Evolutionary conservation across 2,329 filamentous ascomycete species (phyloP), one percentile per base, ranked within the genome.

Genomic region (Boeremia exigua): DNA sequence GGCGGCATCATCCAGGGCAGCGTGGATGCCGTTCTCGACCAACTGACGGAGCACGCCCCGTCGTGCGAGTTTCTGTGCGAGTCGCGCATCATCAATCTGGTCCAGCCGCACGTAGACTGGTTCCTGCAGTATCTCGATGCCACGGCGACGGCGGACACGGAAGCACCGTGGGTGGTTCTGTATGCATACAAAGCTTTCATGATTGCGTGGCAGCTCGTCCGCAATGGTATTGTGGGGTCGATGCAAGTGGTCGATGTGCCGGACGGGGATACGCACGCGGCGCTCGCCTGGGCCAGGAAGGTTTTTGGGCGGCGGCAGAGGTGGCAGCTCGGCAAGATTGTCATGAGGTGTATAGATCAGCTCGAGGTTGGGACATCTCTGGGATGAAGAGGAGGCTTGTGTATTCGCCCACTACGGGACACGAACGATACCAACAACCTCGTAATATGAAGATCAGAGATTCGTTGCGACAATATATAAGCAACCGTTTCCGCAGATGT

Each of bases 111-210:
- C 29, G 59, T 65, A 10, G 62, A 67, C 28, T 64, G 64, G 62
- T 65, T 65, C n/a, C 36, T 67, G 32, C 59, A 56, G 19, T 67
- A 67, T 49, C 56, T 67, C 10, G 58, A 65, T 17, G 40, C 43
- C 4, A 63, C 56, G 8, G 12, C 48, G 1, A 25, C 48, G 11
- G 59, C 61, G 6, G 56, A 62, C 14, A 56, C 37, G 0, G 64
- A 67, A 34, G 64, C 61, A 14, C 64, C 64, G 1, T 65, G 61
- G 64, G 49, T 65, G 0, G 56, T 52, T n/a, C 27, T 67, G 8
- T 67, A 65, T 42, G 64, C 64, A 11, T 65, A 58, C 43, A 62
- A 62, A 34, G 62, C 64, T 0, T 65, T 64, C 25, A 64, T 65
- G 59, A 63, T 67, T 43, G 64, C 64, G 19, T 67, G 64, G 62